These are phyloP conservation scores for Pezicula radicicola DNA, from an alignment of 2,329 filamentous ascomycete genomes.

Conservation along the genomic window DNA sequence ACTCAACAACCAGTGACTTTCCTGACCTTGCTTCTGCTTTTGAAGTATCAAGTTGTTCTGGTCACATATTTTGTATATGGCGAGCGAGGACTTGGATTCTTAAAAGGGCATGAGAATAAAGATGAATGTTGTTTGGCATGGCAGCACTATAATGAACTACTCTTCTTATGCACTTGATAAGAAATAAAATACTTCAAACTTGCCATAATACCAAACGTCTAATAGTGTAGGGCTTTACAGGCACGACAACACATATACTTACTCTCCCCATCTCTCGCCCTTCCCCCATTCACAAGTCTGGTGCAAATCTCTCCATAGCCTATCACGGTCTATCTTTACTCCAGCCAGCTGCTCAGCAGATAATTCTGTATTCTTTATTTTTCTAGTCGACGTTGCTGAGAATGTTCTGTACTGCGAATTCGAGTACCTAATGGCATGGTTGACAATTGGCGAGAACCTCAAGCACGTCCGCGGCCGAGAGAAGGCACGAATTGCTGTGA, in stretches of 20 bases:
- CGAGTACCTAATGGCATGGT: background rate
- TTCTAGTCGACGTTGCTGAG: constrained; percentile 9
- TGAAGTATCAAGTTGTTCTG: too few species aligned
- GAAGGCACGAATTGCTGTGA: background rate
- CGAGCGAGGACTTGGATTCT: too few species aligned
- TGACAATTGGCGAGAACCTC: background rate
- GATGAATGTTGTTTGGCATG: too few species aligned
- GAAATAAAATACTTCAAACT: background rate
- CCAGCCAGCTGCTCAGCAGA: constrained; percentile 46
- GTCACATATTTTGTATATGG: too few species aligned
- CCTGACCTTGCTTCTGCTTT: too few species aligned
- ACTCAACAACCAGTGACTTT: too few species aligned
- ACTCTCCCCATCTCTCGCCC: constrained; percentile 66
- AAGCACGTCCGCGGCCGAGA: background rate
- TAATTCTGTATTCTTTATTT: constrained; percentile 29
- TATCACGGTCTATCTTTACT: constrained; percentile 54
- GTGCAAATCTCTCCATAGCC: constrained; percentile 63
- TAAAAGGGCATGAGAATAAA: too few species aligned
- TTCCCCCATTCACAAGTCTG: constrained; percentile 64
- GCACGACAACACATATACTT: constrained; percentile 30
- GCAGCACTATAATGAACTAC: too few species aligned
- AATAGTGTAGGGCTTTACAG: background rate
- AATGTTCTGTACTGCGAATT: constrained; percentile 7
- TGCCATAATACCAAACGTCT: background rate
- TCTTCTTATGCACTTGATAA: too few species aligned